phyloP scores from a whole-genome alignment of 106 monocot genomes.

The Alisma plantagoaquatica region DNA sequence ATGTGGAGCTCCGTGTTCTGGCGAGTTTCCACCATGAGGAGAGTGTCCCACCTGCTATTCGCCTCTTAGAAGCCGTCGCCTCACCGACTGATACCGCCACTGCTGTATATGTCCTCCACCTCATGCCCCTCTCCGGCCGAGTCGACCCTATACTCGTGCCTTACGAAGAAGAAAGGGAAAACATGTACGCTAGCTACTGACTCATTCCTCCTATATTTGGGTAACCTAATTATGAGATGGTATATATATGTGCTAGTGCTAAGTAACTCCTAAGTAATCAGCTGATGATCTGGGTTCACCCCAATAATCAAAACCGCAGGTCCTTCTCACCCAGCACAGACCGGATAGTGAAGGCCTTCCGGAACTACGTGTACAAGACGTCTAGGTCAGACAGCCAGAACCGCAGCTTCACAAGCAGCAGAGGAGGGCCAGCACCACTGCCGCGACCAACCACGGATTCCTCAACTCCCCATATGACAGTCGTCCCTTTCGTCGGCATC shows the following conservation, averaged over 20 bases:
- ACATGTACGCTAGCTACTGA: not conserved
- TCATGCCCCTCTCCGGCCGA: constrained; percentile 4
- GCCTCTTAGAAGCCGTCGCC: constrained; percentile 1
- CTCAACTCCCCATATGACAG: too few relatives aligned
- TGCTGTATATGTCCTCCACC: constrained; percentile 6
- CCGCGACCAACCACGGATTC: not conserved
- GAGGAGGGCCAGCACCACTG: not conserved
- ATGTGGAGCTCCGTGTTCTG: constrained; percentile 3
- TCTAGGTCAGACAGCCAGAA: too few relatives aligned
- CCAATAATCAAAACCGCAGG: too few relatives aligned
- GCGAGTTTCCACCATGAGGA: constrained; percentile 6
- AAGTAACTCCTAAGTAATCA: too few relatives aligned
- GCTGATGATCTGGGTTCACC: too few relatives aligned
- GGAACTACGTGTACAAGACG: not conserved
- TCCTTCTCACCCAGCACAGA: not conserved
- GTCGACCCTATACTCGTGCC: not conserved
- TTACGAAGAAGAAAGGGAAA: not conserved
- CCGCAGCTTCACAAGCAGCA: too few relatives aligned
- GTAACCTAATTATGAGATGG: too few relatives aligned
- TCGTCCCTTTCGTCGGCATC: constrained; percentile 3
- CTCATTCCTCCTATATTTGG: too few relatives aligned
- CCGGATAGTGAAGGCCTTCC: constrained; percentile 7
- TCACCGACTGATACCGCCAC: not conserved
- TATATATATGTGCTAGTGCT: too few relatives aligned
- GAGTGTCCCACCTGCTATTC: constrained; percentile 1